Evolutionary conservation across 352 stramenopile species (phyloP), one percentile per base, ranked within the genome.

Genomic region (Globisporangium sylvaticum): DNA sequence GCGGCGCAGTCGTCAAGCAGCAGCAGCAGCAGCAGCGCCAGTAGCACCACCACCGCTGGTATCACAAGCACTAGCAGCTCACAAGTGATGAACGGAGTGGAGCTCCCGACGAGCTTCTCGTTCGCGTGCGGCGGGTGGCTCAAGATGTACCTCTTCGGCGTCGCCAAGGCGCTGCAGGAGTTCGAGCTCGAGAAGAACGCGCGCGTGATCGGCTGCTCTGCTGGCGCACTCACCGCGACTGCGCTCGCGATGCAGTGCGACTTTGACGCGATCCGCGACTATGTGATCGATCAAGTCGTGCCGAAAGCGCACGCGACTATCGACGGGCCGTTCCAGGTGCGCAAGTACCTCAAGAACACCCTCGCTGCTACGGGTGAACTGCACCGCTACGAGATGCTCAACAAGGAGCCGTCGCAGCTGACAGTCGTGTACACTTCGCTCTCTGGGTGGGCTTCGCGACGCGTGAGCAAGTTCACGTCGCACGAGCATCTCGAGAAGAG

Each of bases 131-230:
- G 84, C 27, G 89, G 89, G 0, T 97, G 84, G 83, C 85, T 97
- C 67, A 96, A 95, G 70, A 90, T 90, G 82, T 96, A 95, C 72
- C 70, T 90, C 22, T 95, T 96, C 53, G 89, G 89, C 52, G 88
- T 96, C 31, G 85, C 85, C 65, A 94, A 96, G 66, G 86, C 86
- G 22, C 76, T 96, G 25, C 87, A 96, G 59, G 64, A 95, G 65
- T 79, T 80, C 65, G 79, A 83, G 29, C 65, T 95, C 25, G 81
- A 92, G 59, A 71, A 73, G 14, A 32, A 81, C 34, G 77, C 84
- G 34, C 77, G 75, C n/a, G 69, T 92, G 34, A 93, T 94, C 48
- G 88, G 88, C 34, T 92, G 83, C 67, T 94, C 84, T 18, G 89
- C 85, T 18, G 88, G 88, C 20, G 81, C 89, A 22, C 68, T 95